These are phyloP conservation scores for Fusarium verticillioides DNA, from an alignment of 2,329 filamentous ascomycete species.

Conservation along the genomic window DNA sequence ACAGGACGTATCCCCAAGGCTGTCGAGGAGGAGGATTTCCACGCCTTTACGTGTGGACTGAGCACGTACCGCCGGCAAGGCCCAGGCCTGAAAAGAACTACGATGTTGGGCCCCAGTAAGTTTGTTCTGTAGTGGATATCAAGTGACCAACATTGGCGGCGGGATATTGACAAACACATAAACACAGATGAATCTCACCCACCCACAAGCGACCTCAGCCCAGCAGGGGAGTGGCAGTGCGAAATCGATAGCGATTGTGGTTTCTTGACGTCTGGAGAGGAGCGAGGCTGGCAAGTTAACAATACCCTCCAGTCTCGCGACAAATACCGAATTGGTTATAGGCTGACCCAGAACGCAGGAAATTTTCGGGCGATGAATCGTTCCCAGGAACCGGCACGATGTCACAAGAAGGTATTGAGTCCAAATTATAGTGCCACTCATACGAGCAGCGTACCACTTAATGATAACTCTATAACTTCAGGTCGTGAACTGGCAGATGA, in stretches of 20 bases:
- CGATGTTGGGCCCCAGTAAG: slow-evolving; percentile 23
- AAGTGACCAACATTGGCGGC: slow-evolving; percentile 9
- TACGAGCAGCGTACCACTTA: slow-evolving; percentile 7
- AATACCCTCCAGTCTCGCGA: slow-evolving; percentile 13
- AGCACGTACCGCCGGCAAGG: slow-evolving; percentile 66
- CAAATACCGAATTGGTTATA: slow-evolving; percentile 10
- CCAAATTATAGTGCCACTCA: slow-evolving; percentile 47
- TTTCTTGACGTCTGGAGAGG: slow-evolving; percentile 81
- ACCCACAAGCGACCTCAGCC: slow-evolving; percentile 11
- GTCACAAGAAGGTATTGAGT: slow-evolving; percentile 44
- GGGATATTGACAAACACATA: slow-evolving; percentile 24
- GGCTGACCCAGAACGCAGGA: slow-evolving; percentile 46
- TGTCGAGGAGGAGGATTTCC: slow-evolving; percentile 80
- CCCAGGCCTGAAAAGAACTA: slow-evolving; percentile 15
- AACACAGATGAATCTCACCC: slow-evolving; percentile 19
- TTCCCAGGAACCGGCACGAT: slow-evolving; percentile 57
- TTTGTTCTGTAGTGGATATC: slow-evolving; percentile 17
- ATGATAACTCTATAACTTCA: not conserved
- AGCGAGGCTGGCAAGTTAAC: slow-evolving; percentile 82
- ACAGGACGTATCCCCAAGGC: slow-evolving; percentile 82
- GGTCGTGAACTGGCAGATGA: not conserved
- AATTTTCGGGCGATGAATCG: slow-evolving; percentile 67
- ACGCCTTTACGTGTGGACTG: slow-evolving; percentile 84
- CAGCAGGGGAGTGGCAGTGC: slow-evolving; percentile 81
- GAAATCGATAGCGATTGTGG: slow-evolving; percentile 84